Percentiles rank a stretch among this genome's conserved stretches.
These are phyloP conservation scores for Rubus idaeus DNA, from an alignment of 306 rosid genomes.

Conservation along the genomic window DNA sequence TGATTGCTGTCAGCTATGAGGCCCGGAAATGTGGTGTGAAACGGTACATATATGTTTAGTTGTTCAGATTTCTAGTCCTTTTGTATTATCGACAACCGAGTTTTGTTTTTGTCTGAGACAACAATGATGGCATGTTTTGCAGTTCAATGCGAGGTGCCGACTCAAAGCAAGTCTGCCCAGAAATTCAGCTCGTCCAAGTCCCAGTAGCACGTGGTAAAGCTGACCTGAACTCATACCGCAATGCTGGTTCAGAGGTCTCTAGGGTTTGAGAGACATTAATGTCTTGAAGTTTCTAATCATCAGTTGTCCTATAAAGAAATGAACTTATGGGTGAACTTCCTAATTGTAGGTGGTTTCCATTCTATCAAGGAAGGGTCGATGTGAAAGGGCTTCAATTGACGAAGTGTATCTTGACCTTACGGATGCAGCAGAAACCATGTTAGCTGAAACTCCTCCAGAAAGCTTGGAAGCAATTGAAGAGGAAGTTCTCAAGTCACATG, in stretches of 20 bases:
- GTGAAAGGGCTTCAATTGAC: constrained; percentile 97
- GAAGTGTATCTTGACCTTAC: constrained; percentile 96
- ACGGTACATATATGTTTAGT: constrained; percentile 45
- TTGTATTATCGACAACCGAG: background rate
- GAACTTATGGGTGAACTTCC: constrained; percentile 16
- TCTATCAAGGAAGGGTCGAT: constrained; percentile 77
- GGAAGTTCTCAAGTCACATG: constrained; percentile 81
- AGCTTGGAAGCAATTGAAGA: constrained; percentile 48
- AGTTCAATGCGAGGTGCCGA: constrained; percentile 97
- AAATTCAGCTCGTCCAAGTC: constrained; percentile 81
- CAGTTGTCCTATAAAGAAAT: background rate
- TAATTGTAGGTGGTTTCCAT: constrained; percentile 67
- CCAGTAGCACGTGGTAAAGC: constrained; percentile 97
- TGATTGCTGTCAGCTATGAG: constrained; percentile 96
- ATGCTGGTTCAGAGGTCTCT: constrained; percentile 83
- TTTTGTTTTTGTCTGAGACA: background rate
- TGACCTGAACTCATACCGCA: constrained; percentile 71
- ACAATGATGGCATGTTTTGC: constrained; percentile 24
- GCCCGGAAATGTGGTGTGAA: constrained; percentile 84
- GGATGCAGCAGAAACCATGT: constrained; percentile 76
- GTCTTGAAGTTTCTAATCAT: background rate
- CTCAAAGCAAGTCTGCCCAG: constrained; percentile 78
- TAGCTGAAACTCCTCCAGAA: constrained; percentile 68
- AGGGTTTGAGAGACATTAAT: constrained; percentile 9
- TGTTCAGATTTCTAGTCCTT: background rate